Conservation (phyloP, 225 moss, liverwort and hornwort species). For the Polytrichum formosum region DNA sequence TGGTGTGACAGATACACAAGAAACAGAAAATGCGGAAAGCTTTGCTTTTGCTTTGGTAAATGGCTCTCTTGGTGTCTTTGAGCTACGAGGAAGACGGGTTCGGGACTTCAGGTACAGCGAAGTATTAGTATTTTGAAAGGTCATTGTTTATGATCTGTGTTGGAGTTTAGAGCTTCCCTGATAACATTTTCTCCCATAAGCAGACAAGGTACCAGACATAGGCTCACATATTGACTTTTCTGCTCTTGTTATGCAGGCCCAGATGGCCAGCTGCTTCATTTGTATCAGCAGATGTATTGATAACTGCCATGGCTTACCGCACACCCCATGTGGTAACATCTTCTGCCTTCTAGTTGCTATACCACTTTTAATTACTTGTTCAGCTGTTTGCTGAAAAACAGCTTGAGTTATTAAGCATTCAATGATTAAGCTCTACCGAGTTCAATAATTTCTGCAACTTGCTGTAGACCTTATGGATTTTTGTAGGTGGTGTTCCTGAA, state of each 20-base stretch:
- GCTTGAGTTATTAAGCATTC: neutral
- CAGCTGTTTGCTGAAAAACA: slow-evolving; percentile 8
- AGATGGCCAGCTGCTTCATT: slow-evolving; percentile 93
- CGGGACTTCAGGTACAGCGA: slow-evolving; percentile 77
- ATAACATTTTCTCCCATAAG: neutral
- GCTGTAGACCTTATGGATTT: no score
- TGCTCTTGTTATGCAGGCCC: slow-evolving; percentile 56
- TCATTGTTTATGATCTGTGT: neutral
- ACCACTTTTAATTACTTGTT: slow-evolving; percentile 1
- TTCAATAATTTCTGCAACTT: no score
- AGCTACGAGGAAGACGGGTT: slow-evolving; percentile 85
- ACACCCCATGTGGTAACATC: slow-evolving; percentile 94
- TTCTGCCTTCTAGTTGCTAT: slow-evolving; percentile 15
- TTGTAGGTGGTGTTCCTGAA: no score
- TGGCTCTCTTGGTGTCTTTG: slow-evolving; percentile 97
- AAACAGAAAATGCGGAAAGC: slow-evolving; percentile 86
- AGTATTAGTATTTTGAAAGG: no score
- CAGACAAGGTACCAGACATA: no score
- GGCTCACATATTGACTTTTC: slow-evolving; percentile 19
- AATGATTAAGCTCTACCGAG: neutral
- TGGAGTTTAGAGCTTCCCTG: neutral
- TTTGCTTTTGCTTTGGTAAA: slow-evolving; percentile 98
- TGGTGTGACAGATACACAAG: slow-evolving; percentile 40
- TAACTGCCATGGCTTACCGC: slow-evolving; percentile 99
- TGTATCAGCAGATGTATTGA: slow-evolving; percentile 92